Percentiles rank a stretch among this genome's conserved stretches.
Evolutionary conservation across 192 early-diverging fungal species (phyloP).

Genomic region (Umbelopsis vinacea): DNA sequence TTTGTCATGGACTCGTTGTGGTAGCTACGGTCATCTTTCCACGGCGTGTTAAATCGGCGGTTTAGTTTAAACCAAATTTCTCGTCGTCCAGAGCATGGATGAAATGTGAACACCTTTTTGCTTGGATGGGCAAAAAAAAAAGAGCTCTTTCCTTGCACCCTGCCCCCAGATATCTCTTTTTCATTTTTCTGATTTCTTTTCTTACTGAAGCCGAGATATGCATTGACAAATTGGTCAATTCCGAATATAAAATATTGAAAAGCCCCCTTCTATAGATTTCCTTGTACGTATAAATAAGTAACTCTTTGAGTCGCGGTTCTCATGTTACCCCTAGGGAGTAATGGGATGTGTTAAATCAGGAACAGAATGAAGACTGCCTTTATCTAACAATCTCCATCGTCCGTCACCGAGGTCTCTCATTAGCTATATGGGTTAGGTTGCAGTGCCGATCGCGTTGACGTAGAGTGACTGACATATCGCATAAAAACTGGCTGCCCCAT

Average conservation of each 20-base stretch:
- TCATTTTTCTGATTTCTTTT: not conserved
- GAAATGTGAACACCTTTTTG: not conserved
- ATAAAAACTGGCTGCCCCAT: not conserved
- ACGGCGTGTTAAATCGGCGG: too few species aligned
- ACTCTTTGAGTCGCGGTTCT: constrained; percentile 21
- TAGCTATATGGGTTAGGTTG: not conserved
- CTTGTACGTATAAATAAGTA: constrained; percentile 22
- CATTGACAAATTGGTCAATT: constrained; percentile 14
- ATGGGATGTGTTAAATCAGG: constrained; percentile 20
- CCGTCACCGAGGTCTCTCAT: not conserved
- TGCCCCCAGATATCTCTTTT: not conserved
- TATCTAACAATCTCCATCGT: not conserved
- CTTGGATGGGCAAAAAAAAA: not conserved
- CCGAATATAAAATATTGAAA: constrained; percentile 12
- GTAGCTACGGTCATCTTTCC: too few species aligned
- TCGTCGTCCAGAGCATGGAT: not conserved
- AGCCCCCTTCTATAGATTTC: constrained; percentile 21
- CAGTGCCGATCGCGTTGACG: not conserved
- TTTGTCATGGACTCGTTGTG: too few species aligned
- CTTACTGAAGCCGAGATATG: not conserved
- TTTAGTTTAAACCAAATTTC: too few species aligned
- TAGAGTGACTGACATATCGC: constrained; percentile 11
- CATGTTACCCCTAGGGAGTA: constrained; percentile 23
- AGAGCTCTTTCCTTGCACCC: not conserved
- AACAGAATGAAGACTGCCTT: constrained; percentile 17